Conservation (phyloP, 495 filamentous ascomycete species). For the Trichoderma reesei region DNA sequence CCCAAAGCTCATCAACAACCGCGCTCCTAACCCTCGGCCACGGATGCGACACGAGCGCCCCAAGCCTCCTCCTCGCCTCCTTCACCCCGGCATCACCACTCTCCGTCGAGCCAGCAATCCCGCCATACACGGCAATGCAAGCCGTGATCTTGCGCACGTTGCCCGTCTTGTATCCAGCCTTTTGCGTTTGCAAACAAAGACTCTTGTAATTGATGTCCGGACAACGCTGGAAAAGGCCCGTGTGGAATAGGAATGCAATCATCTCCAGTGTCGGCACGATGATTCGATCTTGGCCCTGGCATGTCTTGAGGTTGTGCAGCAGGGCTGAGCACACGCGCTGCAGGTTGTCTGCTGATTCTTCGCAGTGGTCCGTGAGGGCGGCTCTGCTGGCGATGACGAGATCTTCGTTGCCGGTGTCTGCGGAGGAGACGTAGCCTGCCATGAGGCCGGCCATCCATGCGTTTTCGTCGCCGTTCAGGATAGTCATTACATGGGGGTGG, state of each 20-base stretch:
- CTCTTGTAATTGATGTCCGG: conserved; percentile 30
- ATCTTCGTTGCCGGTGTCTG: conserved; percentile 74
- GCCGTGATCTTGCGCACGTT: conserved; percentile 71
- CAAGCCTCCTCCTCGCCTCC: conserved; percentile 36
- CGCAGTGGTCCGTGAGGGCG: conserved; percentile 50
- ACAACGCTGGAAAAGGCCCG: conserved; percentile 30
- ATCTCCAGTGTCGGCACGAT: conserved; percentile 67
- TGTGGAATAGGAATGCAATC: conserved; percentile 61
- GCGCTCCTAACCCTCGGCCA: conserved; percentile 35
- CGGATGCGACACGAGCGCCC: conserved; percentile 35
- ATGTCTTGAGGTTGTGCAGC: conserved; percentile 25
- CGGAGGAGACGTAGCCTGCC: conserved; percentile 70
- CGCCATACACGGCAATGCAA: conserved; percentile 66
- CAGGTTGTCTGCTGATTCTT: conserved; percentile 22
- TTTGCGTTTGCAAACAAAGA: conserved; percentile 61
- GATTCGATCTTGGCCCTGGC: conserved; percentile 53
- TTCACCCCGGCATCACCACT: conserved; percentile 9
- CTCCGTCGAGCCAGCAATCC: conserved; percentile 32
- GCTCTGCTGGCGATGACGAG: conserved; percentile 63
- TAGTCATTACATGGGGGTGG: conserved; percentile 15
- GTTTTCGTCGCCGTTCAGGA: conserved; percentile 15
- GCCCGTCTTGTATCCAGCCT: conserved; percentile 69
- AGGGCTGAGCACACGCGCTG: conserved; percentile 26
- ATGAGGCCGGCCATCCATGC: conserved; percentile 43
- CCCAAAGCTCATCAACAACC: conserved; percentile 41